phyloP scores from a whole-genome alignment of 192 early-diverging fungal genomes.

The Backusella parvicylindrica region DNA sequence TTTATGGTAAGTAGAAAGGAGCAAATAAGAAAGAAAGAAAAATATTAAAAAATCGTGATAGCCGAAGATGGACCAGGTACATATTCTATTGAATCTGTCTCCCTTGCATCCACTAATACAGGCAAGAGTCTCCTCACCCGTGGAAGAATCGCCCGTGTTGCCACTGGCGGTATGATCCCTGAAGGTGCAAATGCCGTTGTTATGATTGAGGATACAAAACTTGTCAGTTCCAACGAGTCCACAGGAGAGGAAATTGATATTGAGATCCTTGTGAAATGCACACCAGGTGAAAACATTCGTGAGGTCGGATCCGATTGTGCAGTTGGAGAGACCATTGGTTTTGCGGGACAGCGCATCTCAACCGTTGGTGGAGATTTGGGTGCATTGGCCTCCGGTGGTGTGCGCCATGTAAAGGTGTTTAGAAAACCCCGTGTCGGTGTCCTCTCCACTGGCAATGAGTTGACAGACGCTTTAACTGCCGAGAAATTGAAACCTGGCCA shows the following conservation, averaged over 20 bases:
- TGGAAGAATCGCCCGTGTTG: slow-evolving; percentile 71
- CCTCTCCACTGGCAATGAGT: slow-evolving; percentile 89
- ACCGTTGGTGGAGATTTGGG: slow-evolving; percentile 84
- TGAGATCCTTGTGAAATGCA: background rate
- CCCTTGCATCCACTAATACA: slow-evolving; percentile 51
- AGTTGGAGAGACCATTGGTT: slow-evolving; percentile 58
- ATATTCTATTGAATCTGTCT: slow-evolving; percentile 61
- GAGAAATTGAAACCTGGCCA: slow-evolving; percentile 48
- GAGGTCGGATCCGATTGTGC: slow-evolving; percentile 74
- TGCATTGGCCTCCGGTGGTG: slow-evolving; percentile 75
- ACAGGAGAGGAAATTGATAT: slow-evolving; percentile 53
- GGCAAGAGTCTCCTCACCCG: slow-evolving; percentile 33
- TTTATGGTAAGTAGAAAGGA: slow-evolving; percentile 53
- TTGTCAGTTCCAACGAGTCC: slow-evolving; percentile 55
- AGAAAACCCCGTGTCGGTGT: slow-evolving; percentile 71
- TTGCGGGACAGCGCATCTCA: slow-evolving; percentile 51
- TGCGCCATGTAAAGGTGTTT: slow-evolving; percentile 53
- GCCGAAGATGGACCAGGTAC: slow-evolving; percentile 77
- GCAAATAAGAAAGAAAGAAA: background rate
- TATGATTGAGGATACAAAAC: slow-evolving; percentile 91
- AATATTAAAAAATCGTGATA: background rate
- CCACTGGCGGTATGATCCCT: slow-evolving; percentile 88
- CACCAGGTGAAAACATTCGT: slow-evolving; percentile 69
- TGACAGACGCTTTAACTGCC: slow-evolving; percentile 51
- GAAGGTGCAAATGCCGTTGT: slow-evolving; percentile 85